Percentiles rank a stretch among this genome's conserved stretches.
Conservation (phyloP, 805 yeast genomes). For the Metschnikowia drakensbergensis region DNA sequence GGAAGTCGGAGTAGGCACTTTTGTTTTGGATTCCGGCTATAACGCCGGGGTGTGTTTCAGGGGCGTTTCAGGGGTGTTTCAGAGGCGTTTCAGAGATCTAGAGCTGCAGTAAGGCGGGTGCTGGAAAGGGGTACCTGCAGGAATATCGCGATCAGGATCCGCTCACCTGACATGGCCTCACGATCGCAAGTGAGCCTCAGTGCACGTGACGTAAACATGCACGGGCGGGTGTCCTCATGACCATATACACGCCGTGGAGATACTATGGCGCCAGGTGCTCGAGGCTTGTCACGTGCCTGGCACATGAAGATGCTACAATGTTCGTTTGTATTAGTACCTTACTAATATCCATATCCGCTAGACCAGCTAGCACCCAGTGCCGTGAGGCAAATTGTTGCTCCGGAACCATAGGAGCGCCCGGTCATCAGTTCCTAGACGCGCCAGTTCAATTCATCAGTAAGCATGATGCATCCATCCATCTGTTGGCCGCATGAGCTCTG, state of each 20-base stretch:
- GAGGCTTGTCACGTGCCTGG: neutral
- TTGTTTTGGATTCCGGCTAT: too few relatives aligned
- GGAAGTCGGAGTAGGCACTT: neutral
- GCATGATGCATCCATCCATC: too few relatives aligned
- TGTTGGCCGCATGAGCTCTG: too few relatives aligned
- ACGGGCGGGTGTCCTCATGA: too few relatives aligned
- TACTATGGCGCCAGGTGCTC: too few relatives aligned
- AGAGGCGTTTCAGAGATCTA: neutral
- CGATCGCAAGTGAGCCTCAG: neutral
- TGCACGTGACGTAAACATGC: neutral
- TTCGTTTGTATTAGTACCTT: neutral
- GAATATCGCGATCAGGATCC: neutral
- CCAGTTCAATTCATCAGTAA: too few relatives aligned
- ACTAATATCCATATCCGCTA: conserved; percentile 1
- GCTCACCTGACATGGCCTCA: conserved; percentile 1
- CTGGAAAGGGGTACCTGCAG: neutral
- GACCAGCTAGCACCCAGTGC: conserved; percentile 8
- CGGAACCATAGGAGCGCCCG: too few relatives aligned
- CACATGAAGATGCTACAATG: too few relatives aligned
- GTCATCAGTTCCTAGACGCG: too few relatives aligned
- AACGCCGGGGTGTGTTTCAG: neutral
- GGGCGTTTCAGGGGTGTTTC: neutral
- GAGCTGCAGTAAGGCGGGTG: too few relatives aligned
- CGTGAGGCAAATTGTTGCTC: too few relatives aligned
- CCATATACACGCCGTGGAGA: too few relatives aligned